Base-by-base conservation (phyloP, 805 yeast species). In the Zygosaccharomyces bisporus region DNA sequence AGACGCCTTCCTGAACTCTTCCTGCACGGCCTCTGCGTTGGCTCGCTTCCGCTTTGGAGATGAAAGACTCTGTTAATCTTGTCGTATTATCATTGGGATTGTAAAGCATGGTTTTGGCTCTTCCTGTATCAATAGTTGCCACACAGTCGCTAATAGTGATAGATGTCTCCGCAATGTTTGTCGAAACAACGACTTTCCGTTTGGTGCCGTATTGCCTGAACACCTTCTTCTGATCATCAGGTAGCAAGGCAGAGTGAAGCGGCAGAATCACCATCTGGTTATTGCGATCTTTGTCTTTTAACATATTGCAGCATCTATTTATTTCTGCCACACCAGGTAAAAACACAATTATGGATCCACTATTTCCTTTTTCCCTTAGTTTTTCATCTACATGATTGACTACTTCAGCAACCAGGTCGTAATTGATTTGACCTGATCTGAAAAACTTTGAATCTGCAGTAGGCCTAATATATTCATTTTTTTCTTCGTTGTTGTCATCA, bases 11-110 rank as follows among this genome's bases (percentile, higher is more conserved):
- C 27, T 81, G 77, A 9, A 91, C 88, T 76, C 99, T 90, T 51
- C 99, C 99, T n/a, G 97, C 91, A 71, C 99, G 85, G 62, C 99
- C 99, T 63, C 96, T 74, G 68, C 99, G 77, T 65, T 91, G 99
- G 17, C 80, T 76, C 17, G 82, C 82, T 57, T 95, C 96, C 0
- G 98, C 97, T 50, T 77, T 77, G 0, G 98, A 90, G 17, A 88
- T 87, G 88, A 95, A 91, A 3, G 74, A 72, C 55, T 91, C 97
- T 4, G 80, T 71, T 37, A 91, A 71, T 43, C 77, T 77, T 0
- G 93, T 81, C 4, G 89, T 76, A 53, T 85, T 85, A 12, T 80
- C 70, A 29, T 68, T 71, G 0, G 87, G 56, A 58, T 87, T 90
- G 58, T 80, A 91, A 20, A 77, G 75, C 56, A 86, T 76, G 12